A percentile compares a stretch with the other conserved stretches of the same genome.
Evolutionary conservation across 1,139 yeast genomes (phyloP).

Genomic region (Yamadazyma atmosphaerica): DNA sequence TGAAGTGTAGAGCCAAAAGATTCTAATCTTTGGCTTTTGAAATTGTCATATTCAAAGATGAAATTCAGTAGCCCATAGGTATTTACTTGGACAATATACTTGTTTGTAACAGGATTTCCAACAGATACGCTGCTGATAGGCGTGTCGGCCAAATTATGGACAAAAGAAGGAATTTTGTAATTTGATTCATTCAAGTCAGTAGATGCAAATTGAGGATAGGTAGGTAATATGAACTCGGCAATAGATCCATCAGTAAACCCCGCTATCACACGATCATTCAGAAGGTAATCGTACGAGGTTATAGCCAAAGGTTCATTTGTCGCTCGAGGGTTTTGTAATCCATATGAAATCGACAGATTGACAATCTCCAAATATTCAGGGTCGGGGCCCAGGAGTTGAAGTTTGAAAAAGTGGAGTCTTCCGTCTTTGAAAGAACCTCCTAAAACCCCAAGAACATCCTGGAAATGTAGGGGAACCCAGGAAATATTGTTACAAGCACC

Average conservation of each 20-base stretch:
- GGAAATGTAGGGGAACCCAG: constrained; percentile 45
- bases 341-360: constrained; percentile 30
- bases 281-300: constrained; percentile 57
- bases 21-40: constrained; percentile 32
- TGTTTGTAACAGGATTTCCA: constrained; percentile 27
- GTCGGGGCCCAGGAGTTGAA: constrained; percentile 9
- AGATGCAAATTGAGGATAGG: constrained; percentile 4
- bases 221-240: constrained; percentile 56
- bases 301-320: constrained; percentile 27
- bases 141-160: constrained; percentile 49
- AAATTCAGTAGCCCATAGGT: constrained; percentile 49
- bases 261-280: constrained; percentile 49
- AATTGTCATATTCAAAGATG: constrained; percentile 43
- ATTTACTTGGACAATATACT: constrained; percentile 41
- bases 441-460: constrained; percentile 41
- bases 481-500: constrained; percentile 57
- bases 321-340: constrained; percentile 18
- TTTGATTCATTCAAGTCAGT: constrained; percentile 9
- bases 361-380: constrained; percentile 24
- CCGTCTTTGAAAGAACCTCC: constrained; percentile 69
- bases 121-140: constrained; percentile 47
- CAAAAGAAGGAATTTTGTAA: constrained; percentile 46
- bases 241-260: constrained; percentile 70
- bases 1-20: constrained; percentile 22
- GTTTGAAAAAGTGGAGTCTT: constrained; percentile 50